Conservation (phyloP, 768 basidiomycete genomes). For the Boletus subparvulus region DNA sequence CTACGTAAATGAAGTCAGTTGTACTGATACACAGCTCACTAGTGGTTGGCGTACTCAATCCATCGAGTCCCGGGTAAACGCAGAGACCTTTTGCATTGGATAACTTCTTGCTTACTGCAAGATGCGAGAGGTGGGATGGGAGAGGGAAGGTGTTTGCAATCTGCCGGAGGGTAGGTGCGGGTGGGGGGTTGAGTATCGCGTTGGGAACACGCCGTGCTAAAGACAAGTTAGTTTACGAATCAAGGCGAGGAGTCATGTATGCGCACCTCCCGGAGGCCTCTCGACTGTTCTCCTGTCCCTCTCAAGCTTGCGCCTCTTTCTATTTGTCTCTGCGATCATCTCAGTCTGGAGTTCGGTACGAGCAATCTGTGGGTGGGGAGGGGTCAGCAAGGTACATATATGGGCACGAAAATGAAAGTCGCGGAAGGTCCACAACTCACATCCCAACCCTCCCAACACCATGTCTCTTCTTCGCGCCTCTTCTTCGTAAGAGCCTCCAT, state of each 20-base stretch:
- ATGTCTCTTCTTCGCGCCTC: conserved; percentile 67
- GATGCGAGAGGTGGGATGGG: conserved; percentile 28
- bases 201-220: conserved; percentile 60
- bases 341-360: conserved; percentile 80
- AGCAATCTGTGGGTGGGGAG: conserved; percentile 48
- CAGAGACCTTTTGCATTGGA: conserved; percentile 20
- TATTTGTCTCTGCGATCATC: conserved; percentile 87
- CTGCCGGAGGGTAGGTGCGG: conserved; percentile 63
- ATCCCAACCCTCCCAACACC: conserved; percentile 92
- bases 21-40: conserved; percentile 4
- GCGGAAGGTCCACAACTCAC: conserved; percentile 38
- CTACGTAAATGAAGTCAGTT: conserved; percentile 35
- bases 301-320: conserved; percentile 82
- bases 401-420: conserved; percentile 3
- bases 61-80: conserved; percentile 19
- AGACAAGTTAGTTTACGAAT: conserved; percentile 2
- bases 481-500: conserved; percentile 60
- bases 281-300: conserved; percentile 80
- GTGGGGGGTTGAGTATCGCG: conserved; percentile 49
- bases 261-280: conserved; percentile 69
- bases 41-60: conserved; percentile 12
- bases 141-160: conserved; percentile 62
- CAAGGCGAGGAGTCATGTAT: not conserved
- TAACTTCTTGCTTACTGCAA: conserved; percentile 20
- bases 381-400: conserved; percentile 7